These are phyloP conservation scores for Quercus mongolica DNA, from an alignment of 306 rosid species.

Conservation along the genomic window DNA sequence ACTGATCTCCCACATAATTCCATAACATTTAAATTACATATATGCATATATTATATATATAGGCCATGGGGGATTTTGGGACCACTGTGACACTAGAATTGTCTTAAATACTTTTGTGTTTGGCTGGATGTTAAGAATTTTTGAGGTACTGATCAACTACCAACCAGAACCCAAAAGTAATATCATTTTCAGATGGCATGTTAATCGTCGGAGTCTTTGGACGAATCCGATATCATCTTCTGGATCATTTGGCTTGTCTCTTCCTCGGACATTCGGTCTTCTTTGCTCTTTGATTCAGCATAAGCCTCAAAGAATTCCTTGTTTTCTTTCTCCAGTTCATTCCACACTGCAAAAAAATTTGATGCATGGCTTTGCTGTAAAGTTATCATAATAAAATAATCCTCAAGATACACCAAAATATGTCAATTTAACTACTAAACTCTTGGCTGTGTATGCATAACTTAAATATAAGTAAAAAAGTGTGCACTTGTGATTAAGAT, in stretches of 20 bases:
- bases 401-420: neutral
- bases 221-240: conserved; percentile 62
- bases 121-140: neutral
- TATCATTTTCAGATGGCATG: conserved; percentile 28
- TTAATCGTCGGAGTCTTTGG: conserved; percentile 50
- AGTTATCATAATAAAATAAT: neutral
- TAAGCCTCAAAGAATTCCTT: conserved; percentile 78
- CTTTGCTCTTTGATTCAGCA: conserved; percentile 48
- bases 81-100: neutral
- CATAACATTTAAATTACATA: too few relatives aligned
- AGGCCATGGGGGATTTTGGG: too few relatives aligned
- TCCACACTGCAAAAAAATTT: conserved; percentile 68
- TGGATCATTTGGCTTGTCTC: conserved; percentile 80
- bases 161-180: conserved; percentile 6
- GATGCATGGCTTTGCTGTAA: neutral
- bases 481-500: too few relatives aligned
- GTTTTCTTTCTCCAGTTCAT: conserved; percentile 86
- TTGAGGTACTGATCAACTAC: neutral
- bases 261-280: conserved; percentile 70
- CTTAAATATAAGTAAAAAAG: too few relatives aligned
- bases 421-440: too few relatives aligned
- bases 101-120: conserved; percentile 1
- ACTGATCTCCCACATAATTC: neutral
- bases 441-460: too few relatives aligned
- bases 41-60: too few relatives aligned